A percentile compares a stretch with the other conserved stretches of the same genome.
These are phyloP conservation scores for Zizania palustris DNA, from an alignment of 202 grass and related monocot genomes.

Conservation along the genomic window DNA sequence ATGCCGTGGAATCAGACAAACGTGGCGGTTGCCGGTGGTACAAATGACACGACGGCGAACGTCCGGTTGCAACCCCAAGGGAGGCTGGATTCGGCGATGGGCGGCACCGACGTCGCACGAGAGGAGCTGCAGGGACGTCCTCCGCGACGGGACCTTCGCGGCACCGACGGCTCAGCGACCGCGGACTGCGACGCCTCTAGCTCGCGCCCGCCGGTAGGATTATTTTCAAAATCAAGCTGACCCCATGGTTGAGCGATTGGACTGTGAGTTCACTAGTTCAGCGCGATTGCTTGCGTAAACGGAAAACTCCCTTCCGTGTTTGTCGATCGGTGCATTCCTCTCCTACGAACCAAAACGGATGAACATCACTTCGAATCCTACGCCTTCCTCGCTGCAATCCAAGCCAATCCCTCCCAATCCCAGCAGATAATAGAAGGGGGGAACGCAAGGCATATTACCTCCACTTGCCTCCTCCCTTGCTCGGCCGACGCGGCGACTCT, in stretches of 20 bases:
- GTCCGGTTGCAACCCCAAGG: background rate
- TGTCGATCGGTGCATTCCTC: background rate
- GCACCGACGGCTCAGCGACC: background rate
- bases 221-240: background rate
- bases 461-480: slow-evolving; percentile 62
- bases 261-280: background rate
- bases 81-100: background rate
- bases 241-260: background rate
- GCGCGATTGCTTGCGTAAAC: background rate
- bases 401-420: background rate
- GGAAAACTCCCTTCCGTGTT: background rate
- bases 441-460: slow-evolving; percentile 50
- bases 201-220: background rate
- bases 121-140: background rate
- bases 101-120: background rate
- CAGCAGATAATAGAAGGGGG: background rate
- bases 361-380: background rate
- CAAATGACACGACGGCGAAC: background rate
- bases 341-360: background rate
- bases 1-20: background rate
- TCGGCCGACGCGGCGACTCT: slow-evolving; percentile 59
- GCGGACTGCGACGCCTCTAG: background rate
- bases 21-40: background rate
- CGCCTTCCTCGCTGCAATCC: background rate
- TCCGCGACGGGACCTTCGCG: background rate